Conservation (phyloP, 1,284 basidiomycete species). For the Cryptococcus sp. region DNA sequence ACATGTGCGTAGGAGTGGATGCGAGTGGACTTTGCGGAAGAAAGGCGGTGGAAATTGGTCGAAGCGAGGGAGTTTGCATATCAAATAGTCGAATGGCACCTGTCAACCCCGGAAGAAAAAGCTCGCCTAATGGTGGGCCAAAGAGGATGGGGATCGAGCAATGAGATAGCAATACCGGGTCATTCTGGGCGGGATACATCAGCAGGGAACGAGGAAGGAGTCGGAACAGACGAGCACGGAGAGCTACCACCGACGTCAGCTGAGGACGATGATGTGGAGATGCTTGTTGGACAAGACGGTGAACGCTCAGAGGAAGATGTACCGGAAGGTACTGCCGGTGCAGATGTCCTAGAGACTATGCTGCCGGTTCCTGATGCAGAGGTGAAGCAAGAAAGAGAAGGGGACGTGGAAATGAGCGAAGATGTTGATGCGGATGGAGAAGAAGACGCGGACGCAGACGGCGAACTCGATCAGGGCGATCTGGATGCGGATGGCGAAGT, state of each 20-base stretch:
- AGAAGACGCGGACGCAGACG: slow-evolving; percentile 46
- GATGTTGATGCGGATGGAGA: slow-evolving; percentile 32
- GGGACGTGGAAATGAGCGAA: slow-evolving; percentile 21
- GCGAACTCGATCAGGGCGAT: slow-evolving; percentile 40
- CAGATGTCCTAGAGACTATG: slow-evolving; percentile 42
- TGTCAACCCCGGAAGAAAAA: slow-evolving; percentile 68
- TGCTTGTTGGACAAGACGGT: slow-evolving; percentile 39
- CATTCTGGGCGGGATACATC: slow-evolving; percentile 12
- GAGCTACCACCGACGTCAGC: slow-evolving; percentile 19
- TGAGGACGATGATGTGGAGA: slow-evolving; percentile 47
- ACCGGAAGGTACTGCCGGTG: slow-evolving; percentile 24
- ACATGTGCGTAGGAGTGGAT: slow-evolving; percentile 78
- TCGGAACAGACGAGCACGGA: neutral
- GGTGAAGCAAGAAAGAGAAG: neutral
- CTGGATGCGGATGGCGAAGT: slow-evolving; percentile 26
- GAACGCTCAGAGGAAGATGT: slow-evolving; percentile 16
- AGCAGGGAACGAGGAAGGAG: neutral
- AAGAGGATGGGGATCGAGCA: slow-evolving; percentile 42
- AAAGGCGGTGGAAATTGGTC: slow-evolving; percentile 87
- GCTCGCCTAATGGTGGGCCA: slow-evolving; percentile 61
- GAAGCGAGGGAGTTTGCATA: slow-evolving; percentile 82
- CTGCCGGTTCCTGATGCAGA: slow-evolving; percentile 22
- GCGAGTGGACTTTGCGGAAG: slow-evolving; percentile 91
- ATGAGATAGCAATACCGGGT: slow-evolving; percentile 33
- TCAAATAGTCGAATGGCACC: slow-evolving; percentile 84